Conservation (phyloP, 2,329 filamentous ascomycete genomes). For the Alternaria rosae region DNA sequence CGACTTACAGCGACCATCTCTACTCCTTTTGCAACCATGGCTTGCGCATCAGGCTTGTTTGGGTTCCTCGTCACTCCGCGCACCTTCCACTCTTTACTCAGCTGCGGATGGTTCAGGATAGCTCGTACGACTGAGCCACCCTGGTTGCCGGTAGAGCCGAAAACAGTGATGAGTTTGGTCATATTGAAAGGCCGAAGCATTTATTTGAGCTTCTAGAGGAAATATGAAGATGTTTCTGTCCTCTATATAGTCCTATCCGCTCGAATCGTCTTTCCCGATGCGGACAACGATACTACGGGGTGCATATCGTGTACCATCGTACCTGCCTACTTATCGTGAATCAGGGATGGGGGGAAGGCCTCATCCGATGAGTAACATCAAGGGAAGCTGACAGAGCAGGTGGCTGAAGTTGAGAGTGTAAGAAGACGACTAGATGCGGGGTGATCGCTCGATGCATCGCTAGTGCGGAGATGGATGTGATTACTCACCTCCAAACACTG, state of each 20-base stretch:
- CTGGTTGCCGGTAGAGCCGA: constrained; percentile 63
- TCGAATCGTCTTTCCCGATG: no score
- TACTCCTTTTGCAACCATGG: constrained; percentile 17
- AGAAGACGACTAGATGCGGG: neutral
- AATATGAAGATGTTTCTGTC: neutral
- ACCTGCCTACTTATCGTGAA: no score
- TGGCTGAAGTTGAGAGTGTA: neutral
- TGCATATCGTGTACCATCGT: no score
- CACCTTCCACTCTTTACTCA: constrained; percentile 58
- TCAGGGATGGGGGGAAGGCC: no score
- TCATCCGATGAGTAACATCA: neutral
- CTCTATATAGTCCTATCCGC: no score
- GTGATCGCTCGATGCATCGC: neutral
- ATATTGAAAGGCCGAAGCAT: constrained; percentile 15
- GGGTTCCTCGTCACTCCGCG: constrained; percentile 60
- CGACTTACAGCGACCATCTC: constrained; percentile 25
- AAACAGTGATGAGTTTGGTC: constrained; percentile 49
- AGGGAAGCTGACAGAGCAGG: neutral
- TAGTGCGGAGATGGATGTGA: neutral
- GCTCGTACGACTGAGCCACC: constrained; percentile 58
- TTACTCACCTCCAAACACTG: constrained; percentile 1
- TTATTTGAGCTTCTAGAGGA: neutral
- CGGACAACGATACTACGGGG: no score
- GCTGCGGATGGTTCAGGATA: constrained; percentile 54
- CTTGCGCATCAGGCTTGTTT: constrained; percentile 28